Conservation (phyloP, 495 filamentous ascomycete species). For the Neurospora discreta region DNA sequence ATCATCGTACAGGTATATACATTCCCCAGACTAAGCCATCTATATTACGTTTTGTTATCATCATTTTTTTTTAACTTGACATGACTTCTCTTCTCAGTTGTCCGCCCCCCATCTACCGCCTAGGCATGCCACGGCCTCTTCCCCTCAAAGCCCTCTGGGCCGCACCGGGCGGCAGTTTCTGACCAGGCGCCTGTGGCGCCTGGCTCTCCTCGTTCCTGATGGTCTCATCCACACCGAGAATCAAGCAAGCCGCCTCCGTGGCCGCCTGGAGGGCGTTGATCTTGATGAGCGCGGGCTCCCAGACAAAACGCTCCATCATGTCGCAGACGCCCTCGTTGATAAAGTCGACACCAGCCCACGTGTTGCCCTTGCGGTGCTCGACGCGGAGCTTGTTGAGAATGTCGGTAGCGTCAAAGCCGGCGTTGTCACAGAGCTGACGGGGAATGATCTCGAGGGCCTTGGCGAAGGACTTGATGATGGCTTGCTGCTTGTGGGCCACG, state of each 20-base stretch:
- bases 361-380: conserved; percentile 81
- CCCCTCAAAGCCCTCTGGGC: conserved; percentile 85
- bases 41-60: not conserved
- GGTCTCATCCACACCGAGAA: conserved; percentile 93
- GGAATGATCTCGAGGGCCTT: conserved; percentile 96
- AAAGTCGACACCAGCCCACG: conserved; percentile 95
- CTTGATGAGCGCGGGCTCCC: conserved; percentile 95
- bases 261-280: conserved; percentile 94
- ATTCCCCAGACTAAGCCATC: not conserved
- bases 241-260: conserved; percentile 88
- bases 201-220: conserved; percentile 92
- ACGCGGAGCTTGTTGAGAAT: conserved; percentile 91
- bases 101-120: conserved; percentile 39
- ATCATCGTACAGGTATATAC: not conserved
- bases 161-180: conserved; percentile 78
- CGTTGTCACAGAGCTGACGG: conserved; percentile 94
- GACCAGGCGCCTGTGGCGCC: conserved; percentile 63
- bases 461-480: conserved; percentile 94
- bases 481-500: conserved; percentile 88
- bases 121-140: conserved; percentile 85
- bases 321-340: conserved; percentile 80
- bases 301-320: conserved; percentile 90
- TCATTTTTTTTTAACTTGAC: conserved; percentile 9
- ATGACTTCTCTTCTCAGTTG: not conserved
- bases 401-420: conserved; percentile 95